Evolutionary conservation across 345 rosid genomes (phyloP), one percentile per base, ranked within the genome.

Genomic region (Populus alba): DNA sequence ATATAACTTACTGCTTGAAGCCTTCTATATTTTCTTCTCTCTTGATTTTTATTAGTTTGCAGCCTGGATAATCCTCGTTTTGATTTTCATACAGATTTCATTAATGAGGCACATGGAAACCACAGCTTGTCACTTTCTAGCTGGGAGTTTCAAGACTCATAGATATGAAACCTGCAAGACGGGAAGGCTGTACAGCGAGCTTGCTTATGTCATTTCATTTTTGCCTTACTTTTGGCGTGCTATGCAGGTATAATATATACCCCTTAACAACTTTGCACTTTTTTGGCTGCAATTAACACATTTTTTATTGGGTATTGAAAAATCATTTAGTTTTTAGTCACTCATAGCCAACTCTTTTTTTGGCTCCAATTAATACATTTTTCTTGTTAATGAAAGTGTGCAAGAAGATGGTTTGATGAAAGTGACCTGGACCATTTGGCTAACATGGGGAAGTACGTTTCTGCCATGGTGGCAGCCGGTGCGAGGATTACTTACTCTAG

Each of bases 381-480:
- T 18, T 2, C 29, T 15, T 39, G 11, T 25, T 12, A 25, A 45
- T 22, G 38, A 0, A 13, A 94, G 98, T 97, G 99, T 75, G 91
- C 89, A 74, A 92, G 99, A 81, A 86, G 97, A 86, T 97, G 98
- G 98, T 84, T 89, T 76, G 97, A 94, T 25, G 98, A 97, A 71
- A 63, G 70, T 17, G 94, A 97, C 79, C 9, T 75, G 61, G 84
- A 83, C 79, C 93, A 97, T 70, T 79, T 94, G 84, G 92, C 91
- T 4, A 97, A 97, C 90, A 91, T 94, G 97, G 99, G 99, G 57
- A 96, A 96, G 73, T 96, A 96, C 78, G 92, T 92, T 12, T 96
- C 98, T 3, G 99, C 98, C 13, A 94, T 96, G 99, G 88, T 90
- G 73, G 99, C 97, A 0, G 99, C 98, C 1, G 97, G 97, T 67